Conservation (phyloP, 1,284 basidiomycete species). For the Exobasidium cylindrosporum region DNA sequence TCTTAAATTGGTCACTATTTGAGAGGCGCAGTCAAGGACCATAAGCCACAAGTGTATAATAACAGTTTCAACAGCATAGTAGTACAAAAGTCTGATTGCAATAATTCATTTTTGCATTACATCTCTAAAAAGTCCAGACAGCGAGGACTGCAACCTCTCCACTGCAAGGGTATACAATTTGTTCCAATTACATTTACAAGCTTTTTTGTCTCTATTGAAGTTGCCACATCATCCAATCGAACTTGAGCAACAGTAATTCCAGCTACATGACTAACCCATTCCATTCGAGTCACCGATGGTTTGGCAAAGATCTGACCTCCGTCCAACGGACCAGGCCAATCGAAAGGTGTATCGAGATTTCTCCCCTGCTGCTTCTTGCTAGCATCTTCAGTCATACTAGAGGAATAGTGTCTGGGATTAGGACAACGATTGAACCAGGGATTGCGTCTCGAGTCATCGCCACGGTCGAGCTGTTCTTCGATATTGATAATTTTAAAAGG, state of each 20-base stretch:
- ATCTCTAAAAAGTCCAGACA: slow-evolving; percentile 23
- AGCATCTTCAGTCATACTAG: neutral
- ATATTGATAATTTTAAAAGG: neutral
- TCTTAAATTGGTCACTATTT: neutral
- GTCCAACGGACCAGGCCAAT: slow-evolving; percentile 14
- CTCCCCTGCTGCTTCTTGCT: neutral
- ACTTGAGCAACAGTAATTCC: slow-evolving; percentile 40
- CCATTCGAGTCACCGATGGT: slow-evolving; percentile 35
- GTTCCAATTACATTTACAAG: neutral
- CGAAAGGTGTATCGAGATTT: neutral
- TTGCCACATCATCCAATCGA: neutral
- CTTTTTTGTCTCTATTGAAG: neutral
- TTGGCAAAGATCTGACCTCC: slow-evolving; percentile 32
- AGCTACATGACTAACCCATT: slow-evolving; percentile 51
- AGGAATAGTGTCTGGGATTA: slow-evolving; percentile 21
- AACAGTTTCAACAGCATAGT: no score
- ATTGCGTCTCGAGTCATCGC: slow-evolving; percentile 36
- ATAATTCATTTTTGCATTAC: no score
- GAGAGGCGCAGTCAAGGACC: no score
- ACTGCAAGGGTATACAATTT: slow-evolving; percentile 22
- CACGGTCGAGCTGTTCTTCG: slow-evolving; percentile 26
- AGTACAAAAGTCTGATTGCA: no score
- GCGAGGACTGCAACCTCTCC: slow-evolving; percentile 19
- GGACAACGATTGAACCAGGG: slow-evolving; percentile 45
- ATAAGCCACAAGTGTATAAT: no score